Conservation (phyloP, 805 yeast species). For the Phaffomyces thermotolerans region DNA sequence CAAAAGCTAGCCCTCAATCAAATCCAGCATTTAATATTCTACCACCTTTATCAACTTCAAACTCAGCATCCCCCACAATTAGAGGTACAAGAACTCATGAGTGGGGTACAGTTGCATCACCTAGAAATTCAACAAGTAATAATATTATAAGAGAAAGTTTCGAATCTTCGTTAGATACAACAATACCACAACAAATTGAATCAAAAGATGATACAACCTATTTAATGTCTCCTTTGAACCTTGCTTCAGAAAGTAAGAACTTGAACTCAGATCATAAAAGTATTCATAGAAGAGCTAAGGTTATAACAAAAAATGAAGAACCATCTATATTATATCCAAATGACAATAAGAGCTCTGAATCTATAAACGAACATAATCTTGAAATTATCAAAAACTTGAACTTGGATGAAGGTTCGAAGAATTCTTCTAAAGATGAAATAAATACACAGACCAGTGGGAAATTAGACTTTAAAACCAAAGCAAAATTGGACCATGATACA, state of each 20-base stretch:
- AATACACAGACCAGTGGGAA: no score
- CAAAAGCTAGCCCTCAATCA: conserved; percentile 14
- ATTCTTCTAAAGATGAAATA: neutral
- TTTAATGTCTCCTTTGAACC: neutral
- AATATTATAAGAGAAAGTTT: conserved; percentile 2
- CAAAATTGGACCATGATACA: neutral
- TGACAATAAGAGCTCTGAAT: no score
- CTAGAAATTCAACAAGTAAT: conserved; percentile 1
- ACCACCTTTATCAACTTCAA: conserved; percentile 10
- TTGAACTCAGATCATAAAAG: conserved; percentile 11
- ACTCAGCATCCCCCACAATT: conserved; percentile 27
- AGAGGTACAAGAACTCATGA: conserved; percentile 43
- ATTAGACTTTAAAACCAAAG: neutral
- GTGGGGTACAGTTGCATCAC: conserved; percentile 31
- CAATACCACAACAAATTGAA: neutral
- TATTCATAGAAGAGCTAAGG: conserved; percentile 20
- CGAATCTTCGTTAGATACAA: neutral
- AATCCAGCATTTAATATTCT: conserved; percentile 12
- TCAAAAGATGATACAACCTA: neutral
- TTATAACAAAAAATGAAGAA: conserved; percentile 9
- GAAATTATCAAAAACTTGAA: neutral
- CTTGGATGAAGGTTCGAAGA: neutral
- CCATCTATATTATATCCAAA: neutral
- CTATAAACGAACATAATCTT: neutral
- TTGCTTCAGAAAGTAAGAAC: neutral